These are phyloP conservation scores for Colletotrichum brevisporum DNA, from an alignment of 2,329 filamentous ascomycete genomes.

Conservation along the genomic window DNA sequence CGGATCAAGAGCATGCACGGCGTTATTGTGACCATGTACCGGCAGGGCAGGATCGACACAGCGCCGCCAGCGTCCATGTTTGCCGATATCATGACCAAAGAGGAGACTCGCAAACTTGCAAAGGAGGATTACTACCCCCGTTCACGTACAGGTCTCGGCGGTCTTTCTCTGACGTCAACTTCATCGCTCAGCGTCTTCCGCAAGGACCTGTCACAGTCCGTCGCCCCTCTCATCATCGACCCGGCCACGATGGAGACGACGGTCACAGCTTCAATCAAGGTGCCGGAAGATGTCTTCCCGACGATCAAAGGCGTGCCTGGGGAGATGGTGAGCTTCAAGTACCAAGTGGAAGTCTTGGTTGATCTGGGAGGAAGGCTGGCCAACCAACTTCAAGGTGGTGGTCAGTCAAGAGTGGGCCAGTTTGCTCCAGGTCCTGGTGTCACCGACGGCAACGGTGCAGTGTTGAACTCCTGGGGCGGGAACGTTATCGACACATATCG, in stretches of 20 bases:
- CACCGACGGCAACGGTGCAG: conserved; percentile 58
- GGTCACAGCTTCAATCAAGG: conserved; percentile 85
- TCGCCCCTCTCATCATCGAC: conserved; percentile 90
- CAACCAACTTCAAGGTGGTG: conserved; percentile 76
- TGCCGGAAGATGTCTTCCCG: conserved; percentile 92
- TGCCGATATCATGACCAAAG: conserved; percentile 67
- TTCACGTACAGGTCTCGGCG: conserved; percentile 87
- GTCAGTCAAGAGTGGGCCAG: conserved; percentile 63
- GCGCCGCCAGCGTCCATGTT: conserved; percentile 68
- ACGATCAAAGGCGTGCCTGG: conserved; percentile 92
- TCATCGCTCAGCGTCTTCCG: conserved; percentile 93
- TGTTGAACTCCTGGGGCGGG: conserved; percentile 69
- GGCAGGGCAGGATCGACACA: conserved; percentile 91
- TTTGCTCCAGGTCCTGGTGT: conserved; percentile 46
- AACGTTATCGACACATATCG: conserved; percentile 90
- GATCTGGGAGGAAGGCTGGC: conserved; percentile 91
- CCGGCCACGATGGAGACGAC: conserved; percentile 82
- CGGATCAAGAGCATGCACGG: conserved; percentile 91
- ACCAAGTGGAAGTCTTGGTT: conserved; percentile 92
- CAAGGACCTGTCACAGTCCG: conserved; percentile 92
- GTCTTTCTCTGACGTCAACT: conserved; percentile 87
- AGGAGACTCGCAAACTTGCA: conserved; percentile 76
- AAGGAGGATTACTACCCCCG: conserved; percentile 90
- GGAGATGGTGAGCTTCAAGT: conserved; percentile 95
- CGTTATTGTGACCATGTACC: conserved; percentile 92